Conservation (phyloP, 2,329 filamentous ascomycete species). For the Westerdykella aurantiaca region DNA sequence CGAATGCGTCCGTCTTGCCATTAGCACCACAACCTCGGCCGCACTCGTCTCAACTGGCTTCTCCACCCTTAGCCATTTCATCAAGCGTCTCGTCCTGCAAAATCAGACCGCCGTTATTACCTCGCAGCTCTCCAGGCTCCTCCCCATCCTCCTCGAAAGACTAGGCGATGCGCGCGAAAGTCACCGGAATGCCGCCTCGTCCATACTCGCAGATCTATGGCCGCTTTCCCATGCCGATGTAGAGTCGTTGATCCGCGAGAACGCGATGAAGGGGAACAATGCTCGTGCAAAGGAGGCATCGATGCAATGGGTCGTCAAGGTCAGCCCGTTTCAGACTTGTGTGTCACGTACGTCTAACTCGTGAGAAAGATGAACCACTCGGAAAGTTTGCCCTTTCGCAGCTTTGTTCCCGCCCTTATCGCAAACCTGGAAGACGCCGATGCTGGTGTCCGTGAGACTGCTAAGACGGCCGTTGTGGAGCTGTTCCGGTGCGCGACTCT, state of each 20-base stretch:
- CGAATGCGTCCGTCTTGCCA: conserved; percentile 71
- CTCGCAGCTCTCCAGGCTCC: conserved; percentile 62
- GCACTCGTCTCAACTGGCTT: conserved; percentile 74
- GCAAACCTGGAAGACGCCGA: conserved; percentile 87
- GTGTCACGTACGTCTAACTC: conserved; percentile 7
- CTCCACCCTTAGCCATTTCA: conserved; percentile 78
- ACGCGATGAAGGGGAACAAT: conserved; percentile 73
- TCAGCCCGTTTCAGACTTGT: conserved; percentile 30
- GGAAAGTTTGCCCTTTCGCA: conserved; percentile 71
- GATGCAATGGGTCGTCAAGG: conserved; percentile 79
- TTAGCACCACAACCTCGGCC: conserved; percentile 68
- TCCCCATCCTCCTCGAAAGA: conserved; percentile 73
- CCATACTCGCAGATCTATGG: conserved; percentile 74
- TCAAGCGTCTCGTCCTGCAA: conserved; percentile 81
- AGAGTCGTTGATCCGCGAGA: conserved; percentile 72
- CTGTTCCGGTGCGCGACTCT: conserved; percentile 63
- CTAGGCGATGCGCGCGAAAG: conserved; percentile 86
- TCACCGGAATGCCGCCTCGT: conserved; percentile 66
- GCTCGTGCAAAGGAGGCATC: conserved; percentile 76
- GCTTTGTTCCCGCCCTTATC: conserved; percentile 77
- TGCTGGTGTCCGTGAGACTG: conserved; percentile 75
- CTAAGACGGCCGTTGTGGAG: conserved; percentile 77
- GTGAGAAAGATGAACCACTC: conserved; percentile 67
- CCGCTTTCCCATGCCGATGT: conserved; percentile 64
- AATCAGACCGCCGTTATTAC: conserved; percentile 68